Conservation (phyloP, 192 early-diverging fungal species). For the Podochytrium sp. region DNA sequence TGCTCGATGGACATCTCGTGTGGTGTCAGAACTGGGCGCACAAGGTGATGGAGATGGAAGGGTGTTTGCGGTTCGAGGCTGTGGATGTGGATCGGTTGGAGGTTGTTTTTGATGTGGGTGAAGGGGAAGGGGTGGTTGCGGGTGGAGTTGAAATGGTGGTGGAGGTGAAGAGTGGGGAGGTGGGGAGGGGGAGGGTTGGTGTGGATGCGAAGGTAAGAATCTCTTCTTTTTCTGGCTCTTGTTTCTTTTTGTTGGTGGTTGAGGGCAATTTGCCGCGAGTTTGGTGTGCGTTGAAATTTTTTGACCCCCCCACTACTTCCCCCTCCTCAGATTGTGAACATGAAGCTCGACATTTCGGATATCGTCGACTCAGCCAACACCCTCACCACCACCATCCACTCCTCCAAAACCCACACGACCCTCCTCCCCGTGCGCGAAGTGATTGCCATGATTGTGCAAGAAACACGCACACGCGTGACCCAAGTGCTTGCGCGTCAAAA, state of each 20-base stretch:
- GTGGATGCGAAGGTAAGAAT: slow-evolving; percentile 20
- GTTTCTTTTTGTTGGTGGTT: too few relatives aligned
- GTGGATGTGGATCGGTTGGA: background rate
- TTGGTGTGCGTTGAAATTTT: too few relatives aligned
- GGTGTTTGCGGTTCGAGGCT: background rate
- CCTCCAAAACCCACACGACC: too few relatives aligned
- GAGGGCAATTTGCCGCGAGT: too few relatives aligned
- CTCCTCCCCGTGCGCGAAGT: background rate
- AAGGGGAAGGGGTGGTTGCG: background rate
- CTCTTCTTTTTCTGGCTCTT: too few relatives aligned
- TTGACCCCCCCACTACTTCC: too few relatives aligned
- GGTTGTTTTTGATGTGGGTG: background rate
- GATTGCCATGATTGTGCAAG: slow-evolving; percentile 5
- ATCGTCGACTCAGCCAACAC: slow-evolving; percentile 18
- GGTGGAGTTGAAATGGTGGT: background rate
- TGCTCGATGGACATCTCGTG: slow-evolving; percentile 16
- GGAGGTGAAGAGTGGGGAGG: background rate
- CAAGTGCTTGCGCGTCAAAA: background rate
- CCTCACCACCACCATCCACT: too few relatives aligned
- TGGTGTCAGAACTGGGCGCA: slow-evolving; percentile 35
- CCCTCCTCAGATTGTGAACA: slow-evolving; percentile 2
- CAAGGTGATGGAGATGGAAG: slow-evolving; percentile 28
- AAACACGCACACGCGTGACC: background rate
- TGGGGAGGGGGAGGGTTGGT: background rate
- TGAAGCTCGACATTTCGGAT: slow-evolving; percentile 9